These are phyloP conservation scores for Xylaria sp. DNA, from an alignment of 2,329 filamentous ascomycete species.

Conservation along the genomic window DNA sequence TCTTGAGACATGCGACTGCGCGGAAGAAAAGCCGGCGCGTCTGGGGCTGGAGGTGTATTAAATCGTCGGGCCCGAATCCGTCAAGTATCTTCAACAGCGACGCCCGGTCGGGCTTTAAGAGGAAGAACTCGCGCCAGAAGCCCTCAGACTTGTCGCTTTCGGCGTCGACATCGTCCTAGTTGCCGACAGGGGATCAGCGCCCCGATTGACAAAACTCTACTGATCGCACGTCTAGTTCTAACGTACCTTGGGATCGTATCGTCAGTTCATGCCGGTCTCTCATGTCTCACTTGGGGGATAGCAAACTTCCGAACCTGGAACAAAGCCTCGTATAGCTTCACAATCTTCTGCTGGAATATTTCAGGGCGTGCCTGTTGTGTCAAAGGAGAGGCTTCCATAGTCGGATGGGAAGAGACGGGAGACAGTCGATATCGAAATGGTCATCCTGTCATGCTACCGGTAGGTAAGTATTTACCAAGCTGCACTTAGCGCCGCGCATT, in stretches of 20 bases:
- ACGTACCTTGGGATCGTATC: constrained; percentile 47
- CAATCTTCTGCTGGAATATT: constrained; percentile 93
- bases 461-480: neutral
- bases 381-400: constrained; percentile 90
- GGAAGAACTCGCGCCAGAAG: constrained; percentile 97
- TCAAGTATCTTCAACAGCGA: constrained; percentile 76
- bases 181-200: constrained; percentile 44
- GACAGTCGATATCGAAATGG: constrained; percentile 34
- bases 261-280: constrained; percentile 44
- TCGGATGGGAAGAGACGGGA: constrained; percentile 28
- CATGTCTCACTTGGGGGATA: constrained; percentile 36
- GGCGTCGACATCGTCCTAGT: constrained; percentile 67
- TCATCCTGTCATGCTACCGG: constrained; percentile 27
- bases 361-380: constrained; percentile 92
- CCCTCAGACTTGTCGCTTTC: constrained; percentile 80
- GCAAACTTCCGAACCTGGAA: constrained; percentile 70
- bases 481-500: constrained; percentile 18
- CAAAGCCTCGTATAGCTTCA: constrained; percentile 85
- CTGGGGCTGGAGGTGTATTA: constrained; percentile 80
- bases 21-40: constrained; percentile 82
- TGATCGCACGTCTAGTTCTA: constrained; percentile 18
- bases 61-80: constrained; percentile 76
- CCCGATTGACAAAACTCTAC: constrained; percentile 14
- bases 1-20: constrained; percentile 76
- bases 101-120: constrained; percentile 80